A percentile compares a stretch with the other conserved stretches of the same genome.
phyloP scores from a whole-genome alignment of 139 green algal species.

The Bryopsis sp. region DNA sequence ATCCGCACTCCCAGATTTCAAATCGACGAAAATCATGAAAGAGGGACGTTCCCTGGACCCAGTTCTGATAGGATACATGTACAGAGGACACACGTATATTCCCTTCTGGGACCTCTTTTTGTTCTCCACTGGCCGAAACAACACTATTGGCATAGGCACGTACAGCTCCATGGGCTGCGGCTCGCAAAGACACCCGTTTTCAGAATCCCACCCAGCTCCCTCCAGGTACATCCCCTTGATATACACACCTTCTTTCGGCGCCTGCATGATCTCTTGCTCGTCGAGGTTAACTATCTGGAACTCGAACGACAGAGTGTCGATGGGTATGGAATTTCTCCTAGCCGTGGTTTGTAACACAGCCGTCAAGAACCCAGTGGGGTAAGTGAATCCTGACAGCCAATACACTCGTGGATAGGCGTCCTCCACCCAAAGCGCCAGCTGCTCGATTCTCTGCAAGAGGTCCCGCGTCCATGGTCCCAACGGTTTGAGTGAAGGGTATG shows the following conservation, averaged over 20 bases:
- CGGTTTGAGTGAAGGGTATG: constrained; percentile 73
- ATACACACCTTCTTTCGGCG: constrained; percentile 78
- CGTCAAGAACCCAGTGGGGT: constrained; percentile 74
- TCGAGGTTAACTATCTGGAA: constrained; percentile 64
- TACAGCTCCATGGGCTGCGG: constrained; percentile 83
- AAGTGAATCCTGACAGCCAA: constrained; percentile 83
- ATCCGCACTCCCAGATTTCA: constrained; percentile 51
- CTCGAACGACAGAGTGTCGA: constrained; percentile 79
- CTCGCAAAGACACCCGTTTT: constrained; percentile 69
- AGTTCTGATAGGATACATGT: constrained; percentile 72
- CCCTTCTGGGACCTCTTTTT: constrained; percentile 60
- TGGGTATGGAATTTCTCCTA: constrained; percentile 57
- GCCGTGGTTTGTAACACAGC: constrained; percentile 72
- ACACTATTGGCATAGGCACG: constrained; percentile 76
- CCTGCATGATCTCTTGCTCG: constrained; percentile 55
- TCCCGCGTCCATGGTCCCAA: constrained; percentile 73
- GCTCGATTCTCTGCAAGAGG: constrained; percentile 62
- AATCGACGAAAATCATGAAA: constrained; percentile 72
- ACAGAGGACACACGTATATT: constrained; percentile 70
- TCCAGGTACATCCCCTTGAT: constrained; percentile 76
- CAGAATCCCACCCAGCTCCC: constrained; percentile 72
- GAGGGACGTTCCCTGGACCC: constrained; percentile 66
- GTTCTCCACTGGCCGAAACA: constrained; percentile 78
- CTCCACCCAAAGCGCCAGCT: constrained; percentile 65
- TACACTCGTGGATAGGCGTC: constrained; percentile 68